These are phyloP conservation scores for Eucalyptus urophylla DNA, from an alignment of 345 rosid species.

Conservation along the genomic window DNA sequence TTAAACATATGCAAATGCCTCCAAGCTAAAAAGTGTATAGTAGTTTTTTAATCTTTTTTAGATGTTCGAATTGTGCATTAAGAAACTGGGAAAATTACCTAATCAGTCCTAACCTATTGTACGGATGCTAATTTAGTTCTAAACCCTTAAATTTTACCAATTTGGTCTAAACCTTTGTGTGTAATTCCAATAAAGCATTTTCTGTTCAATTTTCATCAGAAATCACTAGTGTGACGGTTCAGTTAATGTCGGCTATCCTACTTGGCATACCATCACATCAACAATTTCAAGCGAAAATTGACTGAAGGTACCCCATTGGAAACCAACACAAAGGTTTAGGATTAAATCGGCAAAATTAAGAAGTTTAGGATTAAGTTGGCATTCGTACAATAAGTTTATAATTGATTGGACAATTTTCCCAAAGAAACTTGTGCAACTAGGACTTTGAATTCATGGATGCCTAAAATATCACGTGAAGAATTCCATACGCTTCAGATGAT, in stretches of 20 bases:
- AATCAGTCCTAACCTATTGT: not conserved
- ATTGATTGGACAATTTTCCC: not conserved
- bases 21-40: not conserved
- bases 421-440: not conserved
- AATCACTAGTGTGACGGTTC: not conserved
- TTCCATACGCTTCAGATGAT: not conserved
- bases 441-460: not conserved
- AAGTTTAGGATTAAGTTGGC: not conserved
- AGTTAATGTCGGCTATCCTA: not conserved
- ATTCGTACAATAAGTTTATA: not conserved
- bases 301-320: not conserved
- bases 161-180: not conserved
- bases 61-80: not conserved
- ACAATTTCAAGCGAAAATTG: not conserved
- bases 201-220: accelerated
- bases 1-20: not conserved
- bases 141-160: not conserved
- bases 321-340: accelerated
- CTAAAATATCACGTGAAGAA: not conserved
- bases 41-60: not conserved
- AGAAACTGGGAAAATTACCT: not conserved
- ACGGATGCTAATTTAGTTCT: not conserved
- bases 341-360: not conserved
- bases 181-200: not conserved
- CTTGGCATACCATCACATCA: not conserved